A percentile compares a stretch with the other conserved stretches of the same genome.
Conservation (phyloP, 2,329 filamentous ascomycete genomes). For the Pseudocercospora musae region DNA sequence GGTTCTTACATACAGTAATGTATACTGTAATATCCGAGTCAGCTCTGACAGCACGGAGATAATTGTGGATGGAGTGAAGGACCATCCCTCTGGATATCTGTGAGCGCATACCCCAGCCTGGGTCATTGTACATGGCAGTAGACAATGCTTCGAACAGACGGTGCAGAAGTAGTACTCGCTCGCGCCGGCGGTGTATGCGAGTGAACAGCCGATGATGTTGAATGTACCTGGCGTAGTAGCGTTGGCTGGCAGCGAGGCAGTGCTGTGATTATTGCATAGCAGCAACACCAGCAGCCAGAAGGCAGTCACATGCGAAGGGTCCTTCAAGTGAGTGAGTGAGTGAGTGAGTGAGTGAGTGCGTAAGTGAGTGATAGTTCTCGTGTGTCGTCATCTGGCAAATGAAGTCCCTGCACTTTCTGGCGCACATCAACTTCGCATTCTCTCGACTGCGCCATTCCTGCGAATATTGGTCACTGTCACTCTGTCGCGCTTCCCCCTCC, state of each 20-base stretch:
- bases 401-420: not conserved
- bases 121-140: no score
- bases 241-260: not conserved
- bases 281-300: not conserved
- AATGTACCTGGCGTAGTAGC: not conserved
- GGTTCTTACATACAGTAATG: no score
- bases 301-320: not conserved
- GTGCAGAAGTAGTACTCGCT: no score
- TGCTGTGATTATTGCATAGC: not conserved
- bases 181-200: not conserved
- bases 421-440: not conserved
- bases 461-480: not conserved
- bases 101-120: no score
- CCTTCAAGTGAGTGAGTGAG: not conserved
- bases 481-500: not conserved
- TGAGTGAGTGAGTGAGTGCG: not conserved
- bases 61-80: no score
- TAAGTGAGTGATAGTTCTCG: not conserved
- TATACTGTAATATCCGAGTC: not conserved
- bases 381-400: not conserved
- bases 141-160: no score
- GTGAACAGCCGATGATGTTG: not conserved
- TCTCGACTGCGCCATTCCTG: not conserved
- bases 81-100: no score
- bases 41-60: not conserved